These are phyloP conservation scores for Apiospora arundinis DNA, from an alignment of 2,329 filamentous ascomycete species.

Conservation along the genomic window DNA sequence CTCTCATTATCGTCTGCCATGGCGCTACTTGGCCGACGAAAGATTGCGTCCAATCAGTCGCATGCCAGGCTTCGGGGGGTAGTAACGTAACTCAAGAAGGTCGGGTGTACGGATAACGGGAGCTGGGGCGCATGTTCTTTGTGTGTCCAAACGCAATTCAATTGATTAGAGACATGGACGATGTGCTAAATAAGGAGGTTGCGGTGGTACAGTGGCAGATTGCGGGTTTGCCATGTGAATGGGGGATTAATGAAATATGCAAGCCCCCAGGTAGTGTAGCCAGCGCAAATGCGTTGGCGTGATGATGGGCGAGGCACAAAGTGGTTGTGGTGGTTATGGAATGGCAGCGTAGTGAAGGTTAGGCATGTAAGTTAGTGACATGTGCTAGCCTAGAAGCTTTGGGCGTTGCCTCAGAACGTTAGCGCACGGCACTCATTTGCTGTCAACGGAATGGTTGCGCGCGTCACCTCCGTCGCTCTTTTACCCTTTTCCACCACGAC, in stretches of 20 bases:
- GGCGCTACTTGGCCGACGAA: slow-evolving; percentile 20
- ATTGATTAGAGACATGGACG: slow-evolving; percentile 14
- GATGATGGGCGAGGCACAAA: background rate
- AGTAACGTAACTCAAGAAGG: slow-evolving; percentile 15
- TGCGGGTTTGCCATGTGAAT: slow-evolving; percentile 5
- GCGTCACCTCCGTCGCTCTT: slow-evolving; percentile 10
- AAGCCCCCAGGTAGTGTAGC: background rate
- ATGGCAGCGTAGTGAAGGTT: background rate
- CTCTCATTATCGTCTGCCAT: slow-evolving; percentile 25
- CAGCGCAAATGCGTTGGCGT: slow-evolving; percentile 18
- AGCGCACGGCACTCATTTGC: slow-evolving; percentile 11
- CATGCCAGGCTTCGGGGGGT: slow-evolving; percentile 20
- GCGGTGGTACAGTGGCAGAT: background rate
- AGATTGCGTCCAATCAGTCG: background rate
- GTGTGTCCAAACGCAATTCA: slow-evolving; percentile 7
- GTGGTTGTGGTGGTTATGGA: background rate
- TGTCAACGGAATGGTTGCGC: background rate
- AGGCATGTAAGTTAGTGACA: background rate
- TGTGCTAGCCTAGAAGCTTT: slow-evolving; percentile 3
- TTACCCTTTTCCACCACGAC: background rate
- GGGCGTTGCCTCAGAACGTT: background rate
- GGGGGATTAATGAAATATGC: slow-evolving; percentile 1
- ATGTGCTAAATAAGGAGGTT: slow-evolving; percentile 3
- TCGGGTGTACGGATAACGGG: slow-evolving; percentile 1
- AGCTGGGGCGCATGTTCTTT: slow-evolving; percentile 2